Evolutionary conservation across 1,284 basidiomycete species (phyloP).

Genomic region (Phellinidium pouzarii): DNA sequence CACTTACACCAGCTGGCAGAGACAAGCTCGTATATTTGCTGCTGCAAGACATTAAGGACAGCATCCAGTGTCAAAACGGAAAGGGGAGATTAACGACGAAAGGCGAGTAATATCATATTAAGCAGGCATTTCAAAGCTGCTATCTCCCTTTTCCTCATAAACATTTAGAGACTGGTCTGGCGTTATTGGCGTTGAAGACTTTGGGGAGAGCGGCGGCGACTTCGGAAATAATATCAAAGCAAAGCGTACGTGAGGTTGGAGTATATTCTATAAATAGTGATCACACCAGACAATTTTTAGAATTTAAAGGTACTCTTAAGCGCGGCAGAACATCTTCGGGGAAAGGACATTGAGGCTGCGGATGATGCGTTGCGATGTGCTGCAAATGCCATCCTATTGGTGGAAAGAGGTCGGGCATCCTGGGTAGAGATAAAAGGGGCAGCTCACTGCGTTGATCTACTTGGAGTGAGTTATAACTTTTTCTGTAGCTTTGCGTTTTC

Average conservation of each 20-base stretch:
- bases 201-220: conserved; percentile 68
- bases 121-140: not conserved
- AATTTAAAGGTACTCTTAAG: conserved; percentile 29
- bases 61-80: conserved; percentile 26
- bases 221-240: conserved; percentile 53
- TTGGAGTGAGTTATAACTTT: conserved; percentile 44
- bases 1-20: conserved; percentile 39
- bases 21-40: conserved; percentile 48
- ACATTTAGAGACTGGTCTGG: conserved; percentile 48
- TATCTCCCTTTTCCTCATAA: conserved; percentile 11
- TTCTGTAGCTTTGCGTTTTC: no score
- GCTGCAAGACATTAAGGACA: conserved; percentile 48
- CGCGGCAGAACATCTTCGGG: conserved; percentile 15
- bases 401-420: conserved; percentile 51
- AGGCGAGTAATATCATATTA: not conserved
- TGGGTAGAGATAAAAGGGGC: conserved; percentile 57
- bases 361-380: conserved; percentile 68
- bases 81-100: conserved; percentile 10
- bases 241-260: conserved; percentile 42
- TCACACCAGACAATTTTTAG: conserved; percentile 38
- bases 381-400: conserved; percentile 68
- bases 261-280: not conserved
- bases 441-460: conserved; percentile 44
- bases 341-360: conserved; percentile 37
- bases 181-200: conserved; percentile 67